phyloP scores from a whole-genome alignment of 257 asterid genomes.

The Ehretia macrophylla region DNA sequence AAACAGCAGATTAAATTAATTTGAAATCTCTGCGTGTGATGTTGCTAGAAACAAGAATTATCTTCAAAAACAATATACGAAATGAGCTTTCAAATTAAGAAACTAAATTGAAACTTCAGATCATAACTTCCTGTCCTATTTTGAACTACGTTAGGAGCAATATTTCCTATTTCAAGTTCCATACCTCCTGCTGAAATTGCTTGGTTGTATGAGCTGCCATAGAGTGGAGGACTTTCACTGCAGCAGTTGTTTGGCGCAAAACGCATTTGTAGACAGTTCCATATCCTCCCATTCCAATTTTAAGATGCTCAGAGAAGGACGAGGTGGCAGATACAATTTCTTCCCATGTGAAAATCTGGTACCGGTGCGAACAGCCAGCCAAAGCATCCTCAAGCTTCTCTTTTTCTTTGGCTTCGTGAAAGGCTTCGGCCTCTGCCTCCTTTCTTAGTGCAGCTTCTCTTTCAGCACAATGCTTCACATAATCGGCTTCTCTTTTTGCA shows the following conservation, averaged over 20 bases:
- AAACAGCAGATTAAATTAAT: constrained; percentile 14
- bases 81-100: background rate
- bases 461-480: constrained; percentile 53
- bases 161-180: background rate
- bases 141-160: background rate
- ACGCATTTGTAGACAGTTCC: constrained; percentile 88
- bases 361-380: constrained; percentile 39
- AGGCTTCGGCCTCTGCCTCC: constrained; percentile 58
- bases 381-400: constrained; percentile 62
- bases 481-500: constrained; percentile 61
- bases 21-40: background rate
- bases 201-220: constrained; percentile 44
- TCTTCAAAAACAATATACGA: too few relatives aligned
- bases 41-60: background rate
- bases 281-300: constrained; percentile 79
- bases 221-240: constrained; percentile 74
- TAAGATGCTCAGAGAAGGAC: constrained; percentile 62
- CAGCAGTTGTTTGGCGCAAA: constrained; percentile 78
- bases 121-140: too few relatives aligned
- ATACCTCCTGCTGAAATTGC: constrained; percentile 91
- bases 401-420: constrained; percentile 53
- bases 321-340: constrained; percentile 66
- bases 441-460: constrained; percentile 67
- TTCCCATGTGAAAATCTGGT: constrained; percentile 76
- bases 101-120: background rate